A percentile compares a stretch with the other conserved stretches of the same genome.
phyloP scores from a whole-genome alignment of 768 basidiomycete genomes.

The Lactarius trivialis region DNA sequence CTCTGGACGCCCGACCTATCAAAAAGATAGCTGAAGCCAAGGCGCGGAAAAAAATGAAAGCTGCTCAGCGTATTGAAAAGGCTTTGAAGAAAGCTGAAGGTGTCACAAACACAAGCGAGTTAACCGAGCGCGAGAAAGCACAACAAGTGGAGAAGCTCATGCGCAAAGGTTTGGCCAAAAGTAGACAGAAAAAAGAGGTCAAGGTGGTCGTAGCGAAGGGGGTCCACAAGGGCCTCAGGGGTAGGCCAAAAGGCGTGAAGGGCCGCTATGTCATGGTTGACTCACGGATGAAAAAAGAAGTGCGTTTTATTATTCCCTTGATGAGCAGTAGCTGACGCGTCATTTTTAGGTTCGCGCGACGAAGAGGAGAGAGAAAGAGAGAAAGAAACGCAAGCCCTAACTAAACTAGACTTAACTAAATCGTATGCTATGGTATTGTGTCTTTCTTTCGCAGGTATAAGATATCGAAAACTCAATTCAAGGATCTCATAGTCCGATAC shows the following conservation, averaged over 20 bases:
- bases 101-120: slow-evolving; percentile 77
- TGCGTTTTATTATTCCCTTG: slow-evolving; percentile 30
- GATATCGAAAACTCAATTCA: not conserved
- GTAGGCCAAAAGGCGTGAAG: slow-evolving; percentile 92
- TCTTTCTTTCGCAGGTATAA: not conserved
- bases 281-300: slow-evolving; percentile 90
- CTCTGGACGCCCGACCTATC: slow-evolving; percentile 93
- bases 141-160: slow-evolving; percentile 90
- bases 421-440: not conserved
- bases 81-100: slow-evolving; percentile 96
- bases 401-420: slow-evolving; percentile 19
- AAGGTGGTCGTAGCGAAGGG: slow-evolving; percentile 93
- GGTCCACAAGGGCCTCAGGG: slow-evolving; percentile 80
- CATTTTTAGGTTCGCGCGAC: slow-evolving; percentile 63
- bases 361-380: slow-evolving; percentile 72
- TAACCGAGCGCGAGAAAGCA: slow-evolving; percentile 94
- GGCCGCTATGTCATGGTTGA: slow-evolving; percentile 95
- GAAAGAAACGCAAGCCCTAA: slow-evolving; percentile 50
- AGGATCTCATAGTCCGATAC: not conserved
- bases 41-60: slow-evolving; percentile 91
- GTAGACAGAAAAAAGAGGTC: slow-evolving; percentile 67
- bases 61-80: slow-evolving; percentile 78
- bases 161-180: slow-evolving; percentile 66
- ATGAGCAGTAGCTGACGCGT: slow-evolving; percentile 13
- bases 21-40: slow-evolving; percentile 99